Evolutionary conservation across 768 basidiomycete species (phyloP).

Genomic region (Pisolithus marmoratus): DNA sequence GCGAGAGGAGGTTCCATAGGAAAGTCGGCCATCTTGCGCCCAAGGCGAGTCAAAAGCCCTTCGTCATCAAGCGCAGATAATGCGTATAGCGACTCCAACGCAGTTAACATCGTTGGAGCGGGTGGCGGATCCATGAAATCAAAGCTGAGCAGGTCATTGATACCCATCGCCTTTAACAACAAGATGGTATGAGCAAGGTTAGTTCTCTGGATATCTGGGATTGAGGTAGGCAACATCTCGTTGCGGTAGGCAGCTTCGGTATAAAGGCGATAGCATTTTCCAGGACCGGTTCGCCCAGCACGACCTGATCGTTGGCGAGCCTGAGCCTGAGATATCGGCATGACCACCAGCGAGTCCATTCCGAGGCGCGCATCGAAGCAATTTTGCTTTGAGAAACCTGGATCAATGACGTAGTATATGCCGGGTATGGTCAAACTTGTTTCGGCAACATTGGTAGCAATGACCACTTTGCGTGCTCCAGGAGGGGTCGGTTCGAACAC

Average conservation of each 20-base stretch:
- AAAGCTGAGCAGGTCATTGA: constrained; percentile 96
- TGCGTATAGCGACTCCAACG: constrained; percentile 90
- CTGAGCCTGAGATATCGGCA: constrained; percentile 98
- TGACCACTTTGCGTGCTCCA: constrained; percentile 97
- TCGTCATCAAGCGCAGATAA: constrained; percentile 96
- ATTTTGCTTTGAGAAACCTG: constrained; percentile 98
- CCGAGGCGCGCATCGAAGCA: constrained; percentile 95
- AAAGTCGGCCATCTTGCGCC: constrained; percentile 99
- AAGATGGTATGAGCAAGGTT: constrained; percentile 91
- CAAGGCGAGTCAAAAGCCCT: constrained; percentile 87
- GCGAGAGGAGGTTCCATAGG: constrained; percentile 95
- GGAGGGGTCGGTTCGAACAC: constrained; percentile 98
- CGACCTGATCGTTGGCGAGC: constrained; percentile 94
- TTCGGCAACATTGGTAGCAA: constrained; percentile 99
- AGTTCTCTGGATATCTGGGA: constrained; percentile 95
- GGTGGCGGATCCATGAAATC: constrained; percentile 99
- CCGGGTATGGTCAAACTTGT: constrained; percentile 97
- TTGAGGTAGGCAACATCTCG: constrained; percentile 96
- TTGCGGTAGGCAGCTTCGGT: constrained; percentile 98
- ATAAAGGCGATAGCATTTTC: constrained; percentile 96
- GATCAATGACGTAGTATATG: constrained; percentile 98
- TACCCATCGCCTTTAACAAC: constrained; percentile 97
- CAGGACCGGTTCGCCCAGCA: constrained; percentile 96
- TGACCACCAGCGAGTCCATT: constrained; percentile 98
- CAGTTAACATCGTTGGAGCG: constrained; percentile 93